Evolutionary conservation across 164 flowering plant genomes (phyloP), one percentile per base, ranked within the genome.

Genomic region (Magnolia kwangsiensis): DNA sequence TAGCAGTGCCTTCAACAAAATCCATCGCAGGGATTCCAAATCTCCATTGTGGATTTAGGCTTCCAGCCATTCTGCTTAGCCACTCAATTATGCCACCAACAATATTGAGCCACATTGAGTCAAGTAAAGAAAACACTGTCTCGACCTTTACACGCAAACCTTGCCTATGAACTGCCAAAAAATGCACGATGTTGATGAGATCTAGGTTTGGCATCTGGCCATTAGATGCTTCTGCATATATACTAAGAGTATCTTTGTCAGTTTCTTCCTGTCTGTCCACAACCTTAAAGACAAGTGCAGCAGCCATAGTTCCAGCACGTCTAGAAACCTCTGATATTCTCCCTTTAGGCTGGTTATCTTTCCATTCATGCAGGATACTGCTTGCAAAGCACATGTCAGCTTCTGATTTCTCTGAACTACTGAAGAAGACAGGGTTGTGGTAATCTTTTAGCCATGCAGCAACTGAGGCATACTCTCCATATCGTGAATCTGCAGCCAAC

Each of bases 161-260:
- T 78, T 96, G 97, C 79, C 89, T 86, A 81, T 92, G 94, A 55
- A 89, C 98, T 1, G 98, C 98, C 83, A 96, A 84, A 83, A 86
- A 92, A 77, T 91, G 87, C 72, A 96, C 96, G 78, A 91, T 79
- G 84, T 93, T 96, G 75, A 96, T 88, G 73, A 96, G 97, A 73
- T 96, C 99, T 27, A 94, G 86, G 79, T 96, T 96, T 81, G 99
- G 99, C 99, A 96, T 96, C 89, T 96, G 99, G 21, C 99, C 98
- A 81, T 96, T 96, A 27, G 98, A 91, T 82, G 98, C 97, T 83
- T 96, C 98, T 69, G 99, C 96, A 85, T 86, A 91, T 71, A 92
- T 88, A 70, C 84, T 88, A 63, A 96, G 86, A 72, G 86, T 84
- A 77, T 94, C 97, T 76, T 77, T 83, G 50, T 87, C 87, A 58